Evolutionary conservation across 2,329 filamentous ascomycete species (phyloP).

Genomic region (Penicillium vulpinum): DNA sequence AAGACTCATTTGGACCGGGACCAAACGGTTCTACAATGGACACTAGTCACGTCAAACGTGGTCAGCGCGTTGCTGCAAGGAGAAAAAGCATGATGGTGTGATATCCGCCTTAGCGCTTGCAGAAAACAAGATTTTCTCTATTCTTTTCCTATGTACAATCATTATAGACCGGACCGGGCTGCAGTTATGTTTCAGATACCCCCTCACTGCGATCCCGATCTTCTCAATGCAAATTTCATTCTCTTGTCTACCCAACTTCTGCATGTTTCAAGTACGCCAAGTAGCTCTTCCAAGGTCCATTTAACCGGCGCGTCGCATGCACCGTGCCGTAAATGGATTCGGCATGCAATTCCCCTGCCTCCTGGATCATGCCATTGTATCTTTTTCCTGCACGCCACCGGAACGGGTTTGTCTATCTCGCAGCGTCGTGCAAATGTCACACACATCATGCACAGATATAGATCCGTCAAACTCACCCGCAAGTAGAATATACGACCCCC

Average conservation of each 20-base stretch:
- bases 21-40: slow-evolving; percentile 1
- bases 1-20: slow-evolving; percentile 11
- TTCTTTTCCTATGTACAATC: slow-evolving; percentile 16
- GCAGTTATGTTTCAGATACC: slow-evolving; percentile 28
- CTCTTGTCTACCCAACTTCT: background rate
- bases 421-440: background rate
- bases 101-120: background rate
- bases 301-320: background rate
- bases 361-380: background rate
- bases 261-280: background rate
- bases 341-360: no score
- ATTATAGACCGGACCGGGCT: slow-evolving; percentile 13
- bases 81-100: slow-evolving; percentile 46
- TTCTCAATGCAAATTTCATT: slow-evolving; percentile 4
- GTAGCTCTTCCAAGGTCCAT: background rate
- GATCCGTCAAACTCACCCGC: background rate
- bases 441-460: background rate
- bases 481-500: background rate
- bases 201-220: slow-evolving; percentile 5
- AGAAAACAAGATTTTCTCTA: background rate
- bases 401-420: background rate
- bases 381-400: background rate
- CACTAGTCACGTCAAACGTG: slow-evolving; percentile 16
- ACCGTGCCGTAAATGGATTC: background rate
- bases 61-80: slow-evolving; percentile 35